These are phyloP conservation scores for Hypholoma sublateritium DNA, from an alignment of 768 basidiomycete genomes.

Conservation along the genomic window DNA sequence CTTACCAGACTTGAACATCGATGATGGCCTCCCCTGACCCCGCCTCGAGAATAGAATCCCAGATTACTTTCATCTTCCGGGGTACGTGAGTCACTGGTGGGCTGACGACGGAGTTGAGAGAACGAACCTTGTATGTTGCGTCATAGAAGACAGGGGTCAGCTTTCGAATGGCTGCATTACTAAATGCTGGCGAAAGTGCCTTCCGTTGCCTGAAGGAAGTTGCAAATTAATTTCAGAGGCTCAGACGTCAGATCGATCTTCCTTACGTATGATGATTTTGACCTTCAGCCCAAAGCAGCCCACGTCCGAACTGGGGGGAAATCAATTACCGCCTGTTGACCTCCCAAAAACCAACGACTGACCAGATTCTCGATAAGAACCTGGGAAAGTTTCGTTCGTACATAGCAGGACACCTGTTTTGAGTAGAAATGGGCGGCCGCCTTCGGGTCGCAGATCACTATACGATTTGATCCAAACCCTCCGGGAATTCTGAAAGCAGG, in stretches of 20 bases:
- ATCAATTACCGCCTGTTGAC: neutral
- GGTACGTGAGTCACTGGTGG: slow-evolving; percentile 1
- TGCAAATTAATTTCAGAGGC: neutral
- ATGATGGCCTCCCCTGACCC: slow-evolving; percentile 30
- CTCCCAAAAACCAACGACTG: neutral
- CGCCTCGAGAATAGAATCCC: slow-evolving; percentile 28
- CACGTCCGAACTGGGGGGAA: slow-evolving; percentile 36
- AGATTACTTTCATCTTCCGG: slow-evolving; percentile 31
- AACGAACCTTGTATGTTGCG: slow-evolving; percentile 45
- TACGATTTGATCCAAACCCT: slow-evolving; percentile 29
- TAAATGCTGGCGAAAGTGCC: slow-evolving; percentile 51
- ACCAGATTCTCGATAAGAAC: slow-evolving; percentile 40
- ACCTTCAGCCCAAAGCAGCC: slow-evolving; percentile 39
- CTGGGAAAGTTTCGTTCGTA: slow-evolving; percentile 34
- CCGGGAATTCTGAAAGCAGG: slow-evolving; percentile 39
- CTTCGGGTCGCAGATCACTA: slow-evolving; percentile 47
- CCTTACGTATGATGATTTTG: slow-evolving; percentile 46
- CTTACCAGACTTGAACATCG: slow-evolving; percentile 49
- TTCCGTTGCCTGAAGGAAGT: slow-evolving; percentile 45
- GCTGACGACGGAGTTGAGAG: neutral
- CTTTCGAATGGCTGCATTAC: slow-evolving; percentile 47
- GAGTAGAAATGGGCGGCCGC: slow-evolving; percentile 51
- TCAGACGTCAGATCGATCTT: neutral
- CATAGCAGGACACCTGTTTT: slow-evolving; percentile 49
- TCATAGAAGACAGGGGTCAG: slow-evolving; percentile 50